Conservation (phyloP, 192 early-diverging fungal species). For the Dimargaris cristalligena region DNA sequence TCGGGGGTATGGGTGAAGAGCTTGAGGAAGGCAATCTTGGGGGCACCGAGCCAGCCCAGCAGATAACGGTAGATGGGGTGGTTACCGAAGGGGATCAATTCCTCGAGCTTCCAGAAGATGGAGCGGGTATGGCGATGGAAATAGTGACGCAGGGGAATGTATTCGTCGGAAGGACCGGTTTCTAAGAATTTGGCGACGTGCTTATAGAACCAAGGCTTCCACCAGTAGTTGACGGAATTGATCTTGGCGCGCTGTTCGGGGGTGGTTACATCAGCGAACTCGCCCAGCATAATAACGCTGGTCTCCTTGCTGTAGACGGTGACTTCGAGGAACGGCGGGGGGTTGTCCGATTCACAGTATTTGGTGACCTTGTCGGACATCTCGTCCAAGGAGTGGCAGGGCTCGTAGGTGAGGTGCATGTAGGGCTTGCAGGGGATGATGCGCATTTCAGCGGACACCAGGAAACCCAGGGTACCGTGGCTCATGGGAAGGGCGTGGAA, state of each 20-base stretch:
- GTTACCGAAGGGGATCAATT: slow-evolving; percentile 26
- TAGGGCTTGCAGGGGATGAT: slow-evolving; percentile 25
- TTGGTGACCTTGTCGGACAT: slow-evolving; percentile 20
- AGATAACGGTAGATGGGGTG: slow-evolving; percentile 19
- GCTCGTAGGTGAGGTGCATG: slow-evolving; percentile 20
- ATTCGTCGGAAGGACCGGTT: slow-evolving; percentile 19
- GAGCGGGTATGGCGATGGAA: slow-evolving; percentile 29
- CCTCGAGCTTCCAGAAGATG: slow-evolving; percentile 23
- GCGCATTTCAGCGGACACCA: slow-evolving; percentile 20
- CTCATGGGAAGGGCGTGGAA: slow-evolving; percentile 24
- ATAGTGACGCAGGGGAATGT: slow-evolving; percentile 27
- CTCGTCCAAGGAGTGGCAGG: slow-evolving; percentile 16
- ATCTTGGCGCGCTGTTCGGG: slow-evolving; percentile 11
- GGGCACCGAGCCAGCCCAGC: slow-evolving; percentile 22
- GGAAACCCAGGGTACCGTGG: slow-evolving; percentile 25
- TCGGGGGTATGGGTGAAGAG: slow-evolving; percentile 19
- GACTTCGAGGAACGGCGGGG: slow-evolving; percentile 18
- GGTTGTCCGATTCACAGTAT: slow-evolving; percentile 14
- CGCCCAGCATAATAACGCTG: slow-evolving; percentile 21
- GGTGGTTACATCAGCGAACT: slow-evolving; percentile 17
- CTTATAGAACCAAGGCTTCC: slow-evolving; percentile 28
- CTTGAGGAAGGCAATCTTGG: slow-evolving; percentile 19
- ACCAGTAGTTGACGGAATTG: slow-evolving; percentile 21
- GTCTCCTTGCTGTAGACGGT: slow-evolving; percentile 22
- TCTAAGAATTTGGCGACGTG: slow-evolving; percentile 18